Conservation (phyloP, 148 eudicot genomes). For the Persicaria tinctoria region DNA sequence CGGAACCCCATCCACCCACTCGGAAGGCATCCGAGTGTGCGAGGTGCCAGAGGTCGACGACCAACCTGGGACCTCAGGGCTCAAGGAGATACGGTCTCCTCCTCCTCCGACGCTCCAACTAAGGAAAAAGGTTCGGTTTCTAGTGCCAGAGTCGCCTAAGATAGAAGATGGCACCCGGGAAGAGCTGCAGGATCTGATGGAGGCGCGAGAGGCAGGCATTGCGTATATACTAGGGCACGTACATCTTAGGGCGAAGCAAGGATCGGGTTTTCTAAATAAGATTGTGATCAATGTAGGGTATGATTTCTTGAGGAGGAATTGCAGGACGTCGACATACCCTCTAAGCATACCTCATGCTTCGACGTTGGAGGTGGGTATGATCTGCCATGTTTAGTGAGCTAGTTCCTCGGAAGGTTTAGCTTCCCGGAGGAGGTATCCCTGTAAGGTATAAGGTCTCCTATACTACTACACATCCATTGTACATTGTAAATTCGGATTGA, state of each 20-base stretch:
- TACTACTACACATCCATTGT: background rate
- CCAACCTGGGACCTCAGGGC: slow-evolving; percentile 24
- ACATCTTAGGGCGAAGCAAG: slow-evolving; percentile 74
- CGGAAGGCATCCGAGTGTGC: slow-evolving; percentile 27
- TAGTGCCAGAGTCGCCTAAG: slow-evolving; percentile 58
- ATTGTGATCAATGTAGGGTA: slow-evolving; percentile 71
- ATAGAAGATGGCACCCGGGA: slow-evolving; percentile 34
- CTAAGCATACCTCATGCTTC: slow-evolving; percentile 76
- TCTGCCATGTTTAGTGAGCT: slow-evolving; percentile 54
- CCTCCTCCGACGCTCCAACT: slow-evolving; percentile 14
- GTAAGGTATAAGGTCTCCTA: background rate
- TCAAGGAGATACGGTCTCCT: slow-evolving; percentile 20
- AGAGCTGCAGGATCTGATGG: slow-evolving; percentile 73
- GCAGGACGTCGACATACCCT: slow-evolving; percentile 57
- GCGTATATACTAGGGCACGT: slow-evolving; percentile 79
- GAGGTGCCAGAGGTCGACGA: slow-evolving; percentile 25
- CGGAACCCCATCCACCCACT: slow-evolving; percentile 48
- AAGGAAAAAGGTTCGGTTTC: slow-evolving; percentile 69
- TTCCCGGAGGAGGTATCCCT: background rate
- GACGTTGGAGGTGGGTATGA: slow-evolving; percentile 91
- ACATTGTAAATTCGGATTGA: slow-evolving; percentile 3
- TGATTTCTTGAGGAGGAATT: slow-evolving; percentile 86
- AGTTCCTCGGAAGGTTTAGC: background rate
- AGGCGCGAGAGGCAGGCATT: slow-evolving; percentile 86
- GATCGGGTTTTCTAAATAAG: slow-evolving; percentile 73